Evolutionary conservation across 192 early-diverging fungal genomes (phyloP).

Genomic region (Dispira parvispora): DNA sequence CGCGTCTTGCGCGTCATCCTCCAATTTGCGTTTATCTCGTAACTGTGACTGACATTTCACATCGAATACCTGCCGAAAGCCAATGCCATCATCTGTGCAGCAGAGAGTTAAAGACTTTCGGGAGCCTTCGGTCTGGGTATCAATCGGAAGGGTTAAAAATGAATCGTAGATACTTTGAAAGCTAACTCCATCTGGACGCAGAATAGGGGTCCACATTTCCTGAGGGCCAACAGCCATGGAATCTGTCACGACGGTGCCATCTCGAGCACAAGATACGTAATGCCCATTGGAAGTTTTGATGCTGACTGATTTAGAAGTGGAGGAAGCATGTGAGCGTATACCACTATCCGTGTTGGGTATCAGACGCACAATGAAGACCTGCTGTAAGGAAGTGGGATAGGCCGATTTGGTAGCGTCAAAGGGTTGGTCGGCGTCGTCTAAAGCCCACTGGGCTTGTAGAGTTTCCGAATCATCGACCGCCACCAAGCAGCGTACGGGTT

Average conservation of each 20-base stretch:
- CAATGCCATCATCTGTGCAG: background rate
- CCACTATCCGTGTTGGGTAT: background rate
- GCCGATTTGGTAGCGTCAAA: background rate
- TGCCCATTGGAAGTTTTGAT: background rate
- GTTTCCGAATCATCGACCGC: background rate
- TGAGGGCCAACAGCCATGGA: background rate
- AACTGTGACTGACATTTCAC: background rate
- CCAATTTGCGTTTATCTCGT: no score
- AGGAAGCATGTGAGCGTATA: background rate
- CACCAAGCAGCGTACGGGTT: background rate
- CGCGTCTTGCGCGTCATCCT: no score
- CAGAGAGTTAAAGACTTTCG: background rate
- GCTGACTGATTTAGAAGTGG: background rate
- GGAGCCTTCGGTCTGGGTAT: background rate
- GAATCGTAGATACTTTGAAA: background rate
- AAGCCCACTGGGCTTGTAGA: background rate
- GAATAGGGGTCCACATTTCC: conserved; percentile 4
- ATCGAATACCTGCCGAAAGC: background rate
- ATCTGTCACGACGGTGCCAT: background rate
- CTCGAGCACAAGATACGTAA: background rate
- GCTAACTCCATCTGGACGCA: background rate
- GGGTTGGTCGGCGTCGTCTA: background rate
- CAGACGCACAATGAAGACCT: background rate
- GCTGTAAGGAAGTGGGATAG: background rate
- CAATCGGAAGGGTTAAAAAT: background rate